Evolutionary conservation across 129 eudicot species (phyloP), one percentile per base, ranked within the genome.

Genomic region (Helianthus tuberosus): DNA sequence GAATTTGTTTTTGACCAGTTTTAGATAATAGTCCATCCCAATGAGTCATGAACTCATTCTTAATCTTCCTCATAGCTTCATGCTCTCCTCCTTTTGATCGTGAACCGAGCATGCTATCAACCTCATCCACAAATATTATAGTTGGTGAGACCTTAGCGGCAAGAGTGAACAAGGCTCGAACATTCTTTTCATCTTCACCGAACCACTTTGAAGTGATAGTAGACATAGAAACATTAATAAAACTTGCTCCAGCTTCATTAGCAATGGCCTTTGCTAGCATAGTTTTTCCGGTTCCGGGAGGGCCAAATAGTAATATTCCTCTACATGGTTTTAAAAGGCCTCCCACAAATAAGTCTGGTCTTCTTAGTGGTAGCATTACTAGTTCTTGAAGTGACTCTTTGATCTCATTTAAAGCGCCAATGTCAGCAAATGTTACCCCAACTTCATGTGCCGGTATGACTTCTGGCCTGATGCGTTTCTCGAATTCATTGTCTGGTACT

Each of bases 221-320:
- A 8, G 98, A 92, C 97, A 90, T 94, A 1, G 98, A 90, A n/a
- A 94, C 97, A 51, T 94, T 94, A 11, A 94, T 94, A 71, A 94
- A 94, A 71, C 97, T 94, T 69, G 98, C 98, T 64, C 98, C 98
- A 11, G 98, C 96, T 75, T 94, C 98, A 4, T 78, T 86, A 11
- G 98, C 98, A 49, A 90, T 90, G 17, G 98, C 98, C 83, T 94
- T 94, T 39, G 98, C 98, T 76, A 94, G 63, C 98, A 94, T 90
- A 38, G 98, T 94, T 78, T 94, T 92, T 20, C 98, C 96, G 3
- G 98, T 92, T 48, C 98, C 96, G 32, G 98, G 98, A 55, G 98
- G 98, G 36, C 98, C 98, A 66, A 87, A 87, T 52, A 92, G 81
- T 78, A 92, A 52, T 80, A 92, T 92, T 73, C 98, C 98, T 69